Base-by-base conservation (phyloP, 2,329 filamentous ascomycete species). In the Fusarium tupiense region DNA sequence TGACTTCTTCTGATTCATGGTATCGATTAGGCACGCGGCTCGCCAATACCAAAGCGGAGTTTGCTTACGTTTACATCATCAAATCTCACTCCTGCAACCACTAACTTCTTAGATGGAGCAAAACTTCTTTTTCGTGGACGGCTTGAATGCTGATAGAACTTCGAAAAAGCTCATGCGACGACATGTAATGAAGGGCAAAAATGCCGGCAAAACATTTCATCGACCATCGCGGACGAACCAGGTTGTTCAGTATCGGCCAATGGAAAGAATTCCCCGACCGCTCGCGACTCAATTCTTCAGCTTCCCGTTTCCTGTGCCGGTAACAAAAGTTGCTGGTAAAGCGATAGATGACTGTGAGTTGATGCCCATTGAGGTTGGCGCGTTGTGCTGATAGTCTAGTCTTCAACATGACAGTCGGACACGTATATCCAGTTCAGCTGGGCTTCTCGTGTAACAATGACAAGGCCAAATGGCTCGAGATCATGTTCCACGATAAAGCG, bases 161-260 rank as follows among this genome's bases (percentile, higher is more conserved):
- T 69, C 66, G 3, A 69, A 64, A 31, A 63, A 24, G 6, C 66
- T 69, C 3, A 69, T 69, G 66, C 66, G 64, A 4, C 47, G 49
- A 2, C 66, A 69, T 69, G 66, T 69, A 7, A 69, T 69, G 64
- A 69, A 56, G 20, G 66, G 66, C 0, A 69, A 69, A 37, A 69
- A 69, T 69, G 49, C 37, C 31, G 66, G 66, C 4, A 69, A 64
- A 44, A 69, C 64, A 4, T 40, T 69, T 3, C 47, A 64, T 7
- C 66, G 66, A 16, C 49, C 49, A 3, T 69, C 64, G 1, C 54
- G 58, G 5, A 12, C 6, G 1, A 43, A 16, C 1, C 66, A 69
- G 5, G 26, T 40, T 8, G n/a, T 44, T 17, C 57, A 35, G 8
- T 29, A 22, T 22, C 64, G n/a, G 7, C 20, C 29, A 8, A 26